Percentiles rank a stretch among this genome's conserved stretches.
phyloP scores from a whole-genome alignment of 2,329 filamentous ascomycete genomes.

The Atkinsonella texensis region DNA sequence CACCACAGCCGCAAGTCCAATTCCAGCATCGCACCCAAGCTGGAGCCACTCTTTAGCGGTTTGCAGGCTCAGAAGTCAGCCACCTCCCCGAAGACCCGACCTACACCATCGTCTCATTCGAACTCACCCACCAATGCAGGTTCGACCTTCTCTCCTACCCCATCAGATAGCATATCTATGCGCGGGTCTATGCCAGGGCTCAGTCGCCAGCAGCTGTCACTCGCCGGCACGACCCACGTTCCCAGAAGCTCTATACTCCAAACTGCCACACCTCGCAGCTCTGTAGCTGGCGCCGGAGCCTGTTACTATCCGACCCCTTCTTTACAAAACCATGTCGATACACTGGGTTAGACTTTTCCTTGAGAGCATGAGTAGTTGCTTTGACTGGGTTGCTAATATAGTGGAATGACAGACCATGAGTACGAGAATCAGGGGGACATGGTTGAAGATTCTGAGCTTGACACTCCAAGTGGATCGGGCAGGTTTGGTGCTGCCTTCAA shows the following conservation, averaged over 20 bases:
- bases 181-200: slow-evolving; percentile 24
- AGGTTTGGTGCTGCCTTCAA: slow-evolving; percentile 51
- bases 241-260: slow-evolving; percentile 25
- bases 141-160: slow-evolving; percentile 30
- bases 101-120: slow-evolving; percentile 69
- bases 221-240: slow-evolving; percentile 14
- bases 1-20: slow-evolving; percentile 62
- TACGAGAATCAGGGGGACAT: slow-evolving; percentile 86
- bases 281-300: slow-evolving; percentile 26
- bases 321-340: slow-evolving; percentile 89
- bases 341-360: slow-evolving; percentile 69
- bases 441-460: slow-evolving; percentile 69
- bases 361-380: slow-evolving; percentile 32
- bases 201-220: slow-evolving; percentile 20
- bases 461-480: slow-evolving; percentile 52
- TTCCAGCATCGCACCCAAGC: slow-evolving; percentile 64
- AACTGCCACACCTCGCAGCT: slow-evolving; percentile 21
- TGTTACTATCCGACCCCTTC: slow-evolving; percentile 67
- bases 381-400: slow-evolving; percentile 46
- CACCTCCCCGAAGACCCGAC: slow-evolving; percentile 58
- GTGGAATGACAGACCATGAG: slow-evolving; percentile 72
- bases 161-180: slow-evolving; percentile 36
- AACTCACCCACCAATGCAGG: slow-evolving; percentile 41
- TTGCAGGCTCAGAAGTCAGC: slow-evolving; percentile 43
- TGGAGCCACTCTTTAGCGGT: slow-evolving; percentile 42